Evolutionary conservation across 2,329 filamentous ascomycete species (phyloP), one percentile per base, ranked within the genome.

Genomic region (Apiospora malaysiana): DNA sequence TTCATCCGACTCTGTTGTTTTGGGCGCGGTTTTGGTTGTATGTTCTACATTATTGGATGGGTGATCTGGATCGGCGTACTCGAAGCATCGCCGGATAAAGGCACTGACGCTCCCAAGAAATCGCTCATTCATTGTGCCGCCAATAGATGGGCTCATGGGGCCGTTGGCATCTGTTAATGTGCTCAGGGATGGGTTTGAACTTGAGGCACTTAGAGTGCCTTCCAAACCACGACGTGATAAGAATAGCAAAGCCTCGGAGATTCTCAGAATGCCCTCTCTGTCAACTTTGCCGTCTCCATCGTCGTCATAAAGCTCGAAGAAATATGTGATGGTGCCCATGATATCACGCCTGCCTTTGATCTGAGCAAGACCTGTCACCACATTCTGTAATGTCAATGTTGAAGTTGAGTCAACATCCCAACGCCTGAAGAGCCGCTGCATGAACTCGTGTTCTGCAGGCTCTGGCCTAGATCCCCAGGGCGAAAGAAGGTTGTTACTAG

Each of bases 231-330:
- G 90, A 27, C 96, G 89, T 0, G 95, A 98, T 23, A 99, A 87
- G 82, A 99, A 99, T 2, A 99, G 85, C 43, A 99, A 85, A 0
- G 95, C 94, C 81, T 99, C 96, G 0, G 95, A 98, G 79, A 99
- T 98, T 65, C 94, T 88, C 63, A 99, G 82, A 71, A 99, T 99
- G 7, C 96, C 96, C 81, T 99, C 96, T 14, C 96, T 90, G 78
- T 98, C 96, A 6, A 99, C 95, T 76, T 90, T 94, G 37, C 96
- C 96, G 79, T 97, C 94, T 1, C 91, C 89, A 77, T 95, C 92
- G 75, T 99, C 95, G 79, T 99, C 96, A 80, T 98, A 98, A 0
- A 99, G 89, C 77, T 98, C 94, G 76, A 99, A 99, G 81, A 99
- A 98, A 82, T 98, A 98, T 72, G 91, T 96, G 78, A 99, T 98